Conservation (phyloP, 495 filamentous ascomycete species). For the Aspergillus egyptiacus region DNA sequence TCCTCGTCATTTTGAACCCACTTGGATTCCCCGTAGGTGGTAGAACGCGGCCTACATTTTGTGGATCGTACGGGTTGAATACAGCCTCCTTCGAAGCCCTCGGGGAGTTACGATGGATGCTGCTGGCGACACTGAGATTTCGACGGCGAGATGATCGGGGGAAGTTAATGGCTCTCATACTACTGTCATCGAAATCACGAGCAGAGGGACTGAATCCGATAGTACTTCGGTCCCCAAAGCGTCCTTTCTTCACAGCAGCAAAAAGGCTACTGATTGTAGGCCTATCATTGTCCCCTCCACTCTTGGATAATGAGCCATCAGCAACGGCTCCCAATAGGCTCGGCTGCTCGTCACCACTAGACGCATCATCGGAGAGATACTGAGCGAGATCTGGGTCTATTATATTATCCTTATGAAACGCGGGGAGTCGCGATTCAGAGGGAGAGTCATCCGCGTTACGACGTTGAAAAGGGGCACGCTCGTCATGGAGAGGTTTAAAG, state of each 20-base stretch:
- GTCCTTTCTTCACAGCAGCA: slow-evolving; percentile 63
- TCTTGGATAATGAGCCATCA: slow-evolving; percentile 42
- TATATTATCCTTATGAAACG: slow-evolving; percentile 96
- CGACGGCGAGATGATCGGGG: slow-evolving; percentile 55
- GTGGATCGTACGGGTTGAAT: slow-evolving; percentile 28
- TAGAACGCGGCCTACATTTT: slow-evolving; percentile 16
- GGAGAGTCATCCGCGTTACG: slow-evolving; percentile 57
- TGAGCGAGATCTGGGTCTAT: slow-evolving; percentile 95
- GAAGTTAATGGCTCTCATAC: slow-evolving; percentile 49
- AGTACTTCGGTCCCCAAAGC: slow-evolving; percentile 64
- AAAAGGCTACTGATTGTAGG: slow-evolving; percentile 49
- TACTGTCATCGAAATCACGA: slow-evolving; percentile 55
- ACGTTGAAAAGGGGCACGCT: slow-evolving; percentile 86
- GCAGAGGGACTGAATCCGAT: slow-evolving; percentile 55
- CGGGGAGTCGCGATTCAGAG: slow-evolving; percentile 64
- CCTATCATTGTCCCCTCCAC: slow-evolving; percentile 48
- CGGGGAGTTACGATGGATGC: slow-evolving; percentile 63
- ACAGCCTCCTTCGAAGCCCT: slow-evolving; percentile 44
- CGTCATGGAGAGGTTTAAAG: slow-evolving; percentile 57
- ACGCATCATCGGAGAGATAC: slow-evolving; percentile 91
- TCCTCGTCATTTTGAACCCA: slow-evolving; percentile 62
- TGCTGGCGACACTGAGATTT: slow-evolving; percentile 74
- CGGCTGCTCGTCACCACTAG: slow-evolving; percentile 86
- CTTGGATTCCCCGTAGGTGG: slow-evolving; percentile 22
- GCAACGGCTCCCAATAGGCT: slow-evolving; percentile 74